Evolutionary conservation across 805 yeast genomes (phyloP), one percentile per base, ranked within the genome.

Genomic region (Ogataea corticis): DNA sequence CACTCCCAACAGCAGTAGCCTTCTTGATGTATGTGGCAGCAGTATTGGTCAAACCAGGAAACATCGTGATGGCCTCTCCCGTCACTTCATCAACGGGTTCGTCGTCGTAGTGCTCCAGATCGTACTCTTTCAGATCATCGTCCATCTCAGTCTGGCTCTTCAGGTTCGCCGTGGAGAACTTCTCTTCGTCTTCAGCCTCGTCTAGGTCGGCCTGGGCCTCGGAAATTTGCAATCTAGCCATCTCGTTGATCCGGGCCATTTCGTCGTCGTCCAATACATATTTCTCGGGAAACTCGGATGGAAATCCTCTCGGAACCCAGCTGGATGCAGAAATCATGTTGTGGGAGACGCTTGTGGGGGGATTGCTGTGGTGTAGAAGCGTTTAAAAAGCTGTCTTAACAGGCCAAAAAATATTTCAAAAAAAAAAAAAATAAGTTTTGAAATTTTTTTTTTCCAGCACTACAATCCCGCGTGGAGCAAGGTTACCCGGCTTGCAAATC

Each of bases 271-370:
- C 83, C 44, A 92, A 70, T 55, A 88, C 96, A 58, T 89, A 90
- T 61, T 85, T 80, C 58, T 82, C 88, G 5, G 99, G 98, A 62
- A 84, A 87, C 66, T 91, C 97, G 31, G 95, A 79, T 23, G 99
- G 95, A 66, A 76, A 86, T 4, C 99, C 99, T 59, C 96, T 80
- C 40, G 98, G 97, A 18, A 92, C 96, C 98, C 99, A 94, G 41
- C 83, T 72, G 39, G 94, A 83, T 21, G 97, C 85, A 32, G 99
- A 89, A 52, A 92, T 85, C 96, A 91, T 90, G 17, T n/a, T 23
- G 11, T 15, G n/a, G 29, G 38, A 5, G 10, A 27, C 13, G 25
- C 13, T 10, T 18, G 10, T 32, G 7, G 34, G 34, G 34, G 34
- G 18, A 32, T 32, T 32, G 34, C 12, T 15, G 16, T 9, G 7